Base-by-base conservation (phyloP, 495 filamentous ascomycete genomes). In the Jackrogersella multiformis region DNA sequence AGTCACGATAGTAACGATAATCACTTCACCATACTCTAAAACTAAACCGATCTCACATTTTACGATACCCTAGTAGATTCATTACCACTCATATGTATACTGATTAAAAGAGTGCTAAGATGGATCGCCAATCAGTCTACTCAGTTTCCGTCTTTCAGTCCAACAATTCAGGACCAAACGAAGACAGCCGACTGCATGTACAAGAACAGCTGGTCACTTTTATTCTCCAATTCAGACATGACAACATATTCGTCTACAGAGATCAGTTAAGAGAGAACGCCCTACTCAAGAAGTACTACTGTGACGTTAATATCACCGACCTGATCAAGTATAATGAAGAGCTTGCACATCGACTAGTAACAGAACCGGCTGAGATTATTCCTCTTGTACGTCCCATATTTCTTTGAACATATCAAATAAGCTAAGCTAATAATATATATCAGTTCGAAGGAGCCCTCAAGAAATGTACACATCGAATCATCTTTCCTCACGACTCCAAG, bases 231-330 rank as follows among this genome's bases (percentile, higher is more conserved):
- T 99, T 97, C 75, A 89, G 95, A 69, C 86, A 98, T 51, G 95
- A 98, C 77, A 97, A 97, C 82, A 87, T 89, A 68, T 99, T 96
- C 78, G 90, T 97, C 70, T 99, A 99, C 83, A 96, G 96, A 81
- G 96, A 99, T 72, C 95, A 97, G 81, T 85, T 99, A 59, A 88
- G 93, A 64, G 94, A 97, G 72, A 98, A 99, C 80, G 94, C 93
- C 28, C 85, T 99, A 0, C 87, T 97, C 10, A 96, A 96, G 75
- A 91, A 94, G 71, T 97, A 94, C 78, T 96, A 89, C 79, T 97
- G 95, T 80, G 95, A 99, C 77, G 89, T 99, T 66, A 94, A 99
- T 77, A 92, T 99, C 68, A 91, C 91, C 34, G 96, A 99, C 76
- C 81, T 99, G 36, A 97, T 97, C 76, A 95, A 91, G 52, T 98